Evolutionary conservation across 768 basidiomycete species (phyloP), one percentile per base, ranked within the genome.

Genomic region (Suillus sp.): DNA sequence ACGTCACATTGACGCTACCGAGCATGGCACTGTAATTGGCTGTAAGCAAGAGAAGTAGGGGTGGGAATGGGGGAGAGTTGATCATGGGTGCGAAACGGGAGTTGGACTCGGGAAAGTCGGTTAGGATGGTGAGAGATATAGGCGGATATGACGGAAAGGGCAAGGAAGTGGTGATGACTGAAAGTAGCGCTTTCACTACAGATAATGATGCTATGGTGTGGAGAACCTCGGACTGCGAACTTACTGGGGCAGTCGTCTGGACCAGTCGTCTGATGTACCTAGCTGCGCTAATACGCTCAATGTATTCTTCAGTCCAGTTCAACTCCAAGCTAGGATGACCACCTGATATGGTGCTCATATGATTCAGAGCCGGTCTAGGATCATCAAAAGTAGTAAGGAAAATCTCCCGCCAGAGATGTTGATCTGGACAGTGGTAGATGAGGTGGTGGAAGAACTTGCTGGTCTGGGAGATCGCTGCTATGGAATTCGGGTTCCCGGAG

Each of bases 361-460:
- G 70, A 34, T 65, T 62, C 34, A 74, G 65, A 8, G 76, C 76
- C 13, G 70, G 67, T 37, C 82, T 72, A 0, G 84, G 84, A 61
- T 85, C 83, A 62, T 85, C 84, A 69, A 84, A 86, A 1, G 72
- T 74, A 1, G 76, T 69, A 27, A 85, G 76, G 68, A 81, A 86
- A 37, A 84, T 72, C 42, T 78, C 75, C 30, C 81, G 71, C 85
- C 84, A 86, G 34, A 84, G 70, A 65, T 80, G 75, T 34, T 75
- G 67, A 63, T 79, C 73, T 0, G 70, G 63, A 0, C 75, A 70
- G 11, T 60, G 57, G 60, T 80, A 76, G 16, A 83, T 72, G 32
- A 83, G 72, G 14, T 69, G 66, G 55, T 68, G 69, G 50, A 83
- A 63, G n/a, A 64, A 66, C 18, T 65, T 69, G 61, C 77, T 79